Evolutionary conservation across 2,329 filamentous ascomycete genomes (phyloP).

Genomic region (Trichoderma asperellum): DNA sequence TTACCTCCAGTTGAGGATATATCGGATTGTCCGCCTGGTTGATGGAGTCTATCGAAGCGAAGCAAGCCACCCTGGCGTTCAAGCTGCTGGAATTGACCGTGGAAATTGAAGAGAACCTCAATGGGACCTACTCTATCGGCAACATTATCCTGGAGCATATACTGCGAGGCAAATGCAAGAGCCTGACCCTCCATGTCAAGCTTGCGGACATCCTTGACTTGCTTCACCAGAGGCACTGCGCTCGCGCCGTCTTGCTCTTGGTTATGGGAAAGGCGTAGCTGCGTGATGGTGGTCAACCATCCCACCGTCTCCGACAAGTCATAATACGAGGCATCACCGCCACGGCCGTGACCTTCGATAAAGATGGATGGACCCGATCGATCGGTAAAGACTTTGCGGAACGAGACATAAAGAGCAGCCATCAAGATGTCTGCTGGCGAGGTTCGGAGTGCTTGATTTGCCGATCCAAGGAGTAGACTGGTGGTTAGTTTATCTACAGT

Average conservation of each 20-base stretch:
- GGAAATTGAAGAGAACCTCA: too few species aligned
- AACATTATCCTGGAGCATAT: too few species aligned
- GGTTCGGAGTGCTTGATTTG: constrained; percentile 36
- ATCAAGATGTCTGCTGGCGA: constrained; percentile 42
- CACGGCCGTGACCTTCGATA: constrained; percentile 44
- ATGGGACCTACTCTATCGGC: too few species aligned
- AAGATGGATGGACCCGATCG: constrained; percentile 39
- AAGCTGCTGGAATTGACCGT: too few species aligned
- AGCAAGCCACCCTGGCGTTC: too few species aligned
- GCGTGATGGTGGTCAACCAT: constrained; percentile 45
- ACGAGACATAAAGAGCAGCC: constrained; percentile 38
- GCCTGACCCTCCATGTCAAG: background rate
- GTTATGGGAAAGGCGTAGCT: constrained; percentile 30
- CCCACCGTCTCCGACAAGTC: constrained; percentile 44
- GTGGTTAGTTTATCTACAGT: constrained; percentile 22
- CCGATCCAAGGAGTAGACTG: constrained; percentile 29
- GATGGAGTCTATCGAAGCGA: too few species aligned
- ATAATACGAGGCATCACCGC: constrained; percentile 35
- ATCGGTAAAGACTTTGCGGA: constrained; percentile 39
- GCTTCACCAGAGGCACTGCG: background rate
- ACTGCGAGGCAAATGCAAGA: too few species aligned
- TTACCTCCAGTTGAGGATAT: too few species aligned
- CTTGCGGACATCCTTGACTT: background rate
- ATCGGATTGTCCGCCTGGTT: too few species aligned
- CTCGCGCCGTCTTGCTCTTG: background rate